These are phyloP conservation scores for Byssoonygena ceratinophila DNA, from an alignment of 2,329 filamentous ascomycete species.

Conservation along the genomic window DNA sequence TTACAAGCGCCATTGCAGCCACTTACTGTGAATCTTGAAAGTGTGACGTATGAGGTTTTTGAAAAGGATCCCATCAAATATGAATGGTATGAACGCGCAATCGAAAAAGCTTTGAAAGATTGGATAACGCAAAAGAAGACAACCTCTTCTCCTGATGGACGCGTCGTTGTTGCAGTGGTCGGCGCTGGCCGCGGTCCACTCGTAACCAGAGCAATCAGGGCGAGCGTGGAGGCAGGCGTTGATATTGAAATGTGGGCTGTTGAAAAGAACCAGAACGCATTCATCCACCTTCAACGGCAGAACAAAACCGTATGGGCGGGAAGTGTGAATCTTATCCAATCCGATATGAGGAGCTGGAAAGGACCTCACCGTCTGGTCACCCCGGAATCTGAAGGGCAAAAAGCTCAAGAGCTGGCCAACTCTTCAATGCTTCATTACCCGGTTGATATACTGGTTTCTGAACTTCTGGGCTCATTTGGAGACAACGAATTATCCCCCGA, in stretches of 20 bases:
- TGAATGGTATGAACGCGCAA: constrained; percentile 81
- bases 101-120: constrained; percentile 67
- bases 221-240: constrained; percentile 64
- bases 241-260: constrained; percentile 80
- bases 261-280: constrained; percentile 97
- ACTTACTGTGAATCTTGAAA: constrained; percentile 90
- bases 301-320: constrained; percentile 73
- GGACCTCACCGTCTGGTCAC: constrained; percentile 50
- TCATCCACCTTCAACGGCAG: constrained; percentile 78
- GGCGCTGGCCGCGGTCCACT: constrained; percentile 87
- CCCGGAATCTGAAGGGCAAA: constrained; percentile 31
- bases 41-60: constrained; percentile 95
- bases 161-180: constrained; percentile 79
- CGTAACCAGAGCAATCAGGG: constrained; percentile 74
- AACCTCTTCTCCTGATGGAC: constrained; percentile 58
- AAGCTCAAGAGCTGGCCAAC: constrained; percentile 6
- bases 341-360: constrained; percentile 94
- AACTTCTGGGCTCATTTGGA: constrained; percentile 82
- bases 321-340: constrained; percentile 78
- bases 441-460: constrained; percentile 85
- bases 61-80: constrained; percentile 98
- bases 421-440: constrained; percentile 24
- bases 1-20: constrained; percentile 90
- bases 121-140: constrained; percentile 64
- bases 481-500: constrained; percentile 97